phyloP scores from a whole-genome alignment of 257 asterid genomes.

The Orobanche coerulescens region DNA sequence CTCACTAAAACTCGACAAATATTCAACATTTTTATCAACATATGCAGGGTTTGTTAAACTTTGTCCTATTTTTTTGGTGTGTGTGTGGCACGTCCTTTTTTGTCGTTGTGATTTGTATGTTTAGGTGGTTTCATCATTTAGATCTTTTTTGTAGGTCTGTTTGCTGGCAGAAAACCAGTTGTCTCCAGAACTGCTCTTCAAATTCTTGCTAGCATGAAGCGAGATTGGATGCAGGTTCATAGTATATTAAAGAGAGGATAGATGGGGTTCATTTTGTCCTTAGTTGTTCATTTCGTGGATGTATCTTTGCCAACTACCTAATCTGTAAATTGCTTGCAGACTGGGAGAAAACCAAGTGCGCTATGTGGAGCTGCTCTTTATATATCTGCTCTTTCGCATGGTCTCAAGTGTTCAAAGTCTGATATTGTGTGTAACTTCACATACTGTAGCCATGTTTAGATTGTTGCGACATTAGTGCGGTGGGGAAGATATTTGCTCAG shows the following conservation, averaged over 20 bases:
- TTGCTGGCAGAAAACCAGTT: conserved; percentile 31
- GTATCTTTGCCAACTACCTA: conserved; percentile 11
- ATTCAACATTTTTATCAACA: not conserved
- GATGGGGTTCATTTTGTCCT: not conserved
- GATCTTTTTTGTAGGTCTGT: conserved; percentile 43
- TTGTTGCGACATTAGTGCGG: not conserved
- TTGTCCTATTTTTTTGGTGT: conserved; percentile 1
- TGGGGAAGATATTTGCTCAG: not conserved
- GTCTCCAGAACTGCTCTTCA: conserved; percentile 44
- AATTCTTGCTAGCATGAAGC: conserved; percentile 76
- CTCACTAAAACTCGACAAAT: not conserved
- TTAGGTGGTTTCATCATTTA: conserved; percentile 17
- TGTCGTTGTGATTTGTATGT: not conserved
- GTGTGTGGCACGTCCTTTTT: no score
- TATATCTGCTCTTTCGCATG: conserved; percentile 72
- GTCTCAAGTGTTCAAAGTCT: conserved; percentile 53
- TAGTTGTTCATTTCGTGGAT: conserved; percentile 1
- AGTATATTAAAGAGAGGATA: not conserved
- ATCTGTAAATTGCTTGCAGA: conserved; percentile 39
- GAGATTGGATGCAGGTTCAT: conserved; percentile 91
- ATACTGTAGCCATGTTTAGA: conserved; percentile 4
- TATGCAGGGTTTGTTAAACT: not conserved
- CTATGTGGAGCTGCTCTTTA: conserved; percentile 91
- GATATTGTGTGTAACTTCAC: conserved; percentile 53
- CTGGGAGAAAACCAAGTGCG: conserved; percentile 97